Evolutionary conservation across 495 filamentous ascomycete genomes (phyloP), one percentile per base, ranked within the genome.

Genomic region (Monascus purpureus): DNA sequence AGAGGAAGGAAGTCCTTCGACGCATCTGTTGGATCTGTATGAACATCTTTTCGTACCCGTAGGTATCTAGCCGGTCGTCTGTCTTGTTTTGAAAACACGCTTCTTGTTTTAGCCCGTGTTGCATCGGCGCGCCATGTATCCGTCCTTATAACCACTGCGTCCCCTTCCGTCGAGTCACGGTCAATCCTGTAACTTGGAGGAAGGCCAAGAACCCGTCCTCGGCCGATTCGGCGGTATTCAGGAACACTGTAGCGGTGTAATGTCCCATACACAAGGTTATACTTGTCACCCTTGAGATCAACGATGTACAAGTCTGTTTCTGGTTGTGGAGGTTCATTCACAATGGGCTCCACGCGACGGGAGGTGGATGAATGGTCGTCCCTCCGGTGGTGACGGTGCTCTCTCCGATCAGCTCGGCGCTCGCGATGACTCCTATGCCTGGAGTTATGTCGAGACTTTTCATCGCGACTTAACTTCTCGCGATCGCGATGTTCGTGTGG

Each of bases 161-260:
- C 65, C 6, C 57, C 65, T 35, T 65, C 56, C 9, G 49, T 52
- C 16, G 50, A 39, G 32, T 64, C 52, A 20, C 67, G 54, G 46
- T 78, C 69, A 41, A 82, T 79, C 24, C 53, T 59, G 18, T 58
- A 47, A 36, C 47, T 44, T 4, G 36, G 26, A 0, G 59, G 41
- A 16, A 69, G 41, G 0, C 80, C 80, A 23, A 85, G 26, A 0
- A 85, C 57, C 25, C 56, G 49, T 0, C 80, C 78, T 28, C 50
- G 49, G 22, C 80, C 80, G 34, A 45, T 39, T 0, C 75, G 75
- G 34, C 53, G 59, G 42, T 80, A 84, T 16, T 40, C 30, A 1
- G 77, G 75, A 13, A 77, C 49, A 27, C 47, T 65, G 41, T 80
- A 80, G 8, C 65, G 60, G 49, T 82, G 60, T 5, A 73, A 52